Evolutionary conservation across 140 eudicot species (phyloP).

Genomic region (Bidens hawaiensis): DNA sequence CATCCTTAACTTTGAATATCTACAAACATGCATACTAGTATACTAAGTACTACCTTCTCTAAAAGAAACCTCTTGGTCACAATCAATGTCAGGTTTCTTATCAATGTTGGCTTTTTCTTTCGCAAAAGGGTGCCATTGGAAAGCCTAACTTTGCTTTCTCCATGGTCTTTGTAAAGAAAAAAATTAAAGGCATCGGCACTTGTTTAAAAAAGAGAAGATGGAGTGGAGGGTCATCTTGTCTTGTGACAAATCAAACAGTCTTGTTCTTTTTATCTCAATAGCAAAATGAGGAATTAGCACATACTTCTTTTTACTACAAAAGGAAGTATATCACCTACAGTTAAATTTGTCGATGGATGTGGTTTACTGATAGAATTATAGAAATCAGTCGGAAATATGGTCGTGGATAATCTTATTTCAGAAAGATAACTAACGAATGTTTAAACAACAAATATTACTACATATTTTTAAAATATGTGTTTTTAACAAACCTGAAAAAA

Average conservation of each 20-base stretch:
- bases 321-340: not conserved
- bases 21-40: not conserved
- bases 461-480: too few relatives aligned
- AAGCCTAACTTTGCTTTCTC: slow-evolving; percentile 7
- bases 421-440: too few relatives aligned
- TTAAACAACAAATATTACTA: too few relatives aligned
- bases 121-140: slow-evolving; percentile 8
- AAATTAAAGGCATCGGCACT: slow-evolving; percentile 6
- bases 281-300: not conserved
- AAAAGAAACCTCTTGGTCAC: not conserved
- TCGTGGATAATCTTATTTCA: too few relatives aligned
- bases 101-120: slow-evolving; percentile 14
- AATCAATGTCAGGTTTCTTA: slow-evolving; percentile 5
- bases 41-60: not conserved
- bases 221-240: slow-evolving; percentile 26
- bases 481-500: too few relatives aligned
- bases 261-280: not conserved
- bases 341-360: too few relatives aligned
- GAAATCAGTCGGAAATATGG: too few relatives aligned
- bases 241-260: not conserved
- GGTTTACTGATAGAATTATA: too few relatives aligned
- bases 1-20: not conserved
- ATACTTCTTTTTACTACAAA: not conserved
- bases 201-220: slow-evolving; percentile 10
- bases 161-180: slow-evolving; percentile 17